Percentiles rank a stretch among this genome's conserved stretches.
Evolutionary conservation across 2,329 filamentous ascomycete genomes (phyloP).

Genomic region (Neodidymelliopsis sp.): DNA sequence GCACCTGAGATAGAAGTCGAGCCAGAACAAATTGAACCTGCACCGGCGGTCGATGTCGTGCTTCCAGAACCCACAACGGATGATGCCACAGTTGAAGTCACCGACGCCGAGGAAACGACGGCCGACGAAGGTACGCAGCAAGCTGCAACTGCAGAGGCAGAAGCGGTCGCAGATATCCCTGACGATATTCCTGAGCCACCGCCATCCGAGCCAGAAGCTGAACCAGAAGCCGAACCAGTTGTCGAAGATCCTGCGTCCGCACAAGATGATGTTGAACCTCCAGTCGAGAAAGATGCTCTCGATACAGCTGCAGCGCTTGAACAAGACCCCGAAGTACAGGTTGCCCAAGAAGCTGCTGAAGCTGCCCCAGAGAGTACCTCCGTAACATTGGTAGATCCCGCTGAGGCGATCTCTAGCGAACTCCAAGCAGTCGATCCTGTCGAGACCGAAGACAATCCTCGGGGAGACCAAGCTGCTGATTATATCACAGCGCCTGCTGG

Average conservation of each 20-base stretch:
- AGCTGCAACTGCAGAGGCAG: not conserved
- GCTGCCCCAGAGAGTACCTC: too few relatives aligned
- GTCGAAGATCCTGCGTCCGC: slow-evolving; percentile 1
- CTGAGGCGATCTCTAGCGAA: too few relatives aligned
- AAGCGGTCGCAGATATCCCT: not conserved
- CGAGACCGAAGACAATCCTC: too few relatives aligned
- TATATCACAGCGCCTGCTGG: too few relatives aligned
- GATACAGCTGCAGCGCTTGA: too few relatives aligned
- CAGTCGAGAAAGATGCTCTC: not conserved
- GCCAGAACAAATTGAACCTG: not conserved
- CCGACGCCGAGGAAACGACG: not conserved
- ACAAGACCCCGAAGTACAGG: too few relatives aligned
- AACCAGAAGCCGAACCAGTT: not conserved
- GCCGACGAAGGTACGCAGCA: slow-evolving; percentile 1
- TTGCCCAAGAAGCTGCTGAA: too few relatives aligned
- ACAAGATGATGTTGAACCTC: slow-evolving; percentile 4
- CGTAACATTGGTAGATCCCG: too few relatives aligned
- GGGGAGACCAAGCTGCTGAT: too few relatives aligned
- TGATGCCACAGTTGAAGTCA: not conserved
- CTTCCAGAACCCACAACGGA: not conserved
- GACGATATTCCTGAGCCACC: not conserved
- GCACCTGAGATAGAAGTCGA: not conserved
- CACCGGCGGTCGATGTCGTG: not conserved
- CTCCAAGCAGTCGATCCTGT: too few relatives aligned
- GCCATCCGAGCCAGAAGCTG: not conserved